These are phyloP conservation scores for Fusarium sulawesiense DNA, from an alignment of 2,329 filamentous ascomycete genomes.

Conservation along the genomic window DNA sequence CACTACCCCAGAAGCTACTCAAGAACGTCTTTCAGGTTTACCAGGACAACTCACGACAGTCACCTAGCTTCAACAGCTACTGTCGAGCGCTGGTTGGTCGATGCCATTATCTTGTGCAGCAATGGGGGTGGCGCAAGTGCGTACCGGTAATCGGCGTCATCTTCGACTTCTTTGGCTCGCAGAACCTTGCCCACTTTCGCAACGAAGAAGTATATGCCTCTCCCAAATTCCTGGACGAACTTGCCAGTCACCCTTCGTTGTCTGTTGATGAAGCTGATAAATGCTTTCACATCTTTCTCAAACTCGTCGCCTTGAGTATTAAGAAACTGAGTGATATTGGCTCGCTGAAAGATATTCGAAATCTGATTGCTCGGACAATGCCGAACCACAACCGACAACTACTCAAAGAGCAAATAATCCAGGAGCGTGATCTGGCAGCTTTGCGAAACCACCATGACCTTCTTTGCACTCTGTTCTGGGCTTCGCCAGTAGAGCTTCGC, in stretches of 20 bases:
- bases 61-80: conserved; percentile 73
- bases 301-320: conserved; percentile 70
- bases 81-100: conserved; percentile 68
- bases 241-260: conserved; percentile 60
- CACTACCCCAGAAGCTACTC: conserved; percentile 66
- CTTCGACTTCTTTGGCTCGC: conserved; percentile 75
- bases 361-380: conserved; percentile 69
- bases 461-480: conserved; percentile 74
- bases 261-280: conserved; percentile 65
- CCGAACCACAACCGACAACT: conserved; percentile 75
- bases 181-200: conserved; percentile 69
- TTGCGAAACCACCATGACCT: conserved; percentile 77
- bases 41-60: conserved; percentile 64
- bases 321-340: conserved; percentile 60
- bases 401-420: conserved; percentile 70
- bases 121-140: conserved; percentile 74
- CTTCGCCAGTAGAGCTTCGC: conserved; percentile 65
- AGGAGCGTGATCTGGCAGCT: conserved; percentile 70
- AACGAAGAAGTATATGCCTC: conserved; percentile 73
- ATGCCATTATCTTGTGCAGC: conserved; percentile 71
- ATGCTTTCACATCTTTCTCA: conserved; percentile 76
- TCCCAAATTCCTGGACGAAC: conserved; percentile 69
- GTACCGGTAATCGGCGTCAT: conserved; percentile 68
- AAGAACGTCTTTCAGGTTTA: conserved; percentile 70
- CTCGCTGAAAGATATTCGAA: conserved; percentile 67